Conservation (phyloP, 164 flowering plant genomes). For the Vitis cinerea region DNA sequence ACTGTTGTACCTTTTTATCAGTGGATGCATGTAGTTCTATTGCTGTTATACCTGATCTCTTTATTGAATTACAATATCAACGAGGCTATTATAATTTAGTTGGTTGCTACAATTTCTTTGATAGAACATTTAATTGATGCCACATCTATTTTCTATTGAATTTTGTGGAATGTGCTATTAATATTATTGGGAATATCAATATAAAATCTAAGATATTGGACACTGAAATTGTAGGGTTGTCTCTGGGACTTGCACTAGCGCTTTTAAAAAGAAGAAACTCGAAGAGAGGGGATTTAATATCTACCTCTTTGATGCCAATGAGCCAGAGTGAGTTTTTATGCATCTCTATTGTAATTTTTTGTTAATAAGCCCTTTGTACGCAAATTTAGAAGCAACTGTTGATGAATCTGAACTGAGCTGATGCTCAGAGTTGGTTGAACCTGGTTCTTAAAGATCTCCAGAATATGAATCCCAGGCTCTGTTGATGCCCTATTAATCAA, state of each 20-base stretch:
- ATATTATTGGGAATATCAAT: neutral
- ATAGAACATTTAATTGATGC: too few species aligned
- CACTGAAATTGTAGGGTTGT: constrained; percentile 48
- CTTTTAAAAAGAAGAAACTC: constrained; percentile 56
- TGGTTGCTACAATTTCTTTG: too few species aligned
- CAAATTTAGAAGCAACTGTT: neutral
- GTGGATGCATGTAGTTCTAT: too few species aligned
- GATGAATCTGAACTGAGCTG: too few species aligned
- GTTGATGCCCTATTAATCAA: too few species aligned
- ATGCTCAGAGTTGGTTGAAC: too few species aligned
- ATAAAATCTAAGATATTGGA: neutral
- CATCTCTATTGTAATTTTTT: neutral
- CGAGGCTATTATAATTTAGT: too few species aligned
- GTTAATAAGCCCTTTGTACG: neutral
- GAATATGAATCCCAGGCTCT: too few species aligned
- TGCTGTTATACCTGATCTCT: too few species aligned
- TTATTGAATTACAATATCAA: too few species aligned
- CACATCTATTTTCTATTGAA: neutral
- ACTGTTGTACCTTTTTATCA: too few species aligned
- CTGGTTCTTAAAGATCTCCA: too few species aligned
- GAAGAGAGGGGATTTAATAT: constrained; percentile 60
- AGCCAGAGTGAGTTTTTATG: constrained; percentile 54
- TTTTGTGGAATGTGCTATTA: neutral
- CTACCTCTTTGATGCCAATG: constrained; percentile 48
- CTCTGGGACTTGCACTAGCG: constrained; percentile 70